A percentile compares a stretch with the other conserved stretches of the same genome.
These are phyloP conservation scores for Trichosanthes truncata DNA, from an alignment of 306 rosid genomes.

Conservation along the genomic window DNA sequence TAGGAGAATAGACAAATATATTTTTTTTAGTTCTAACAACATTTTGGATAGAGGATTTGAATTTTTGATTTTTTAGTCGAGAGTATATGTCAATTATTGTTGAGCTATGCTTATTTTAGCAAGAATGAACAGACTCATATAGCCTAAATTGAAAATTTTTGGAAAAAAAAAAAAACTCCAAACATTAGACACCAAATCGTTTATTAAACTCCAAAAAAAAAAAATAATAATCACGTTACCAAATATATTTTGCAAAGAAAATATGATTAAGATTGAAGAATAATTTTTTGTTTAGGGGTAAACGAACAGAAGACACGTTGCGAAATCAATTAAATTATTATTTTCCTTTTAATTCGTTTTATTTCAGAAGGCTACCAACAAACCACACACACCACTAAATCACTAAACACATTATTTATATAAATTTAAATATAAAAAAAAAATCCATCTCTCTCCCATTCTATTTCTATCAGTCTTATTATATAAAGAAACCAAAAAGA, in stretches of 20 bases:
- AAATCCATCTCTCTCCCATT: not conserved
- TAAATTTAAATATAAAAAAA: not conserved
- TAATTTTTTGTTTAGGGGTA: not conserved
- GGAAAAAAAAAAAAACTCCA: too few species aligned
- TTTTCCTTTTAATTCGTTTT: not conserved
- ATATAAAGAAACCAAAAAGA: not conserved
- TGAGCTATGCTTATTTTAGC: too few species aligned
- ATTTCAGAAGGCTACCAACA: conserved; percentile 1
- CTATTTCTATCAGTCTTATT: not conserved
- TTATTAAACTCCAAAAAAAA: too few species aligned
- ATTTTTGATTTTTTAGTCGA: too few species aligned
- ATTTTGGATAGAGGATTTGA: too few species aligned
- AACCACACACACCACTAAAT: not conserved
- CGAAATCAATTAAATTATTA: not conserved
- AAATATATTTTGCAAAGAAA: not conserved
- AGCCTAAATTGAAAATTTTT: too few species aligned
- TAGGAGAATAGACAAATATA: too few species aligned
- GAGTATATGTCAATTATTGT: too few species aligned
- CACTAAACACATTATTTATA: not conserved
- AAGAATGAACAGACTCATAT: too few species aligned
- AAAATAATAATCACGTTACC: not conserved
- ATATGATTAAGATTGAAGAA: not conserved
- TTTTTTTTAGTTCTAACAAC: too few species aligned
- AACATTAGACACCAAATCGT: not conserved
- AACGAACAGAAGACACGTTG: not conserved